A percentile compares a stretch with the other conserved stretches of the same genome.
Evolutionary conservation across 78 protist species (phyloP).

Genomic region (Diacronema lutheri): DNA sequence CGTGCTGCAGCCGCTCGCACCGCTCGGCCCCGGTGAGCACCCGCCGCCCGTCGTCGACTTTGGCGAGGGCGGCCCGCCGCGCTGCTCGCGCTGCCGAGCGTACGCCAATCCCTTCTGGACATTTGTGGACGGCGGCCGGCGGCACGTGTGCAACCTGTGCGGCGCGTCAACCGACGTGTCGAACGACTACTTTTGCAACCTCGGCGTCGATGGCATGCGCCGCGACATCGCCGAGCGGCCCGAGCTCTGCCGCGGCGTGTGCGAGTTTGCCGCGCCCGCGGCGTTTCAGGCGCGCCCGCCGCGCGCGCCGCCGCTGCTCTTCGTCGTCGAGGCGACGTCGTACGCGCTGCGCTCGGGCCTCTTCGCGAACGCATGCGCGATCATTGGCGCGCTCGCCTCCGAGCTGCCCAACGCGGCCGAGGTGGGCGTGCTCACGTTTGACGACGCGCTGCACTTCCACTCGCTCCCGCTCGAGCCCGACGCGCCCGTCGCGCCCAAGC

Average conservation of each 20-base stretch:
- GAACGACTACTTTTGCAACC: neutral
- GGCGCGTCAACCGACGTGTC: neutral
- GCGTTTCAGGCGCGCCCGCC: slow-evolving; percentile 16
- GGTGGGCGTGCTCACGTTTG: slow-evolving; percentile 50
- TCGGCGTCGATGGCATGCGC: slow-evolving; percentile 2
- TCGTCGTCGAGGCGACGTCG: neutral
- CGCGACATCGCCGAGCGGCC: slow-evolving; percentile 4
- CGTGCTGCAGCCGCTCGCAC: slow-evolving; percentile 2
- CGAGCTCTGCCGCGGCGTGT: slow-evolving; percentile 13
- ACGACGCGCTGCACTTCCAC: slow-evolving; percentile 52
- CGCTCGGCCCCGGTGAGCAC: neutral
- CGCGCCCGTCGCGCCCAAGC: neutral
- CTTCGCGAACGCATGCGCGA: neutral
- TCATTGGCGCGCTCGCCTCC: neutral
- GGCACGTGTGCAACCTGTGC: slow-evolving; percentile 60
- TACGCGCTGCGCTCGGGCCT: neutral
- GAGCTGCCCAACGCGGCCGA: neutral
- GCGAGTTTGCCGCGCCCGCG: neutral
- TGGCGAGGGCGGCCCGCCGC: slow-evolving; percentile 21
- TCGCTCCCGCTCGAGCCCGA: neutral
- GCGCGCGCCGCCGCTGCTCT: neutral
- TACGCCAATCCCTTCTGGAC: slow-evolving; percentile 66
- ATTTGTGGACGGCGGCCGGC: slow-evolving; percentile 66
- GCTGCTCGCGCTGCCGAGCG: slow-evolving; percentile 73
- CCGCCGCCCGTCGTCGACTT: slow-evolving; percentile 24